phyloP scores from a whole-genome alignment of 2,329 filamentous ascomycete species.

The Xylaria sp. region DNA sequence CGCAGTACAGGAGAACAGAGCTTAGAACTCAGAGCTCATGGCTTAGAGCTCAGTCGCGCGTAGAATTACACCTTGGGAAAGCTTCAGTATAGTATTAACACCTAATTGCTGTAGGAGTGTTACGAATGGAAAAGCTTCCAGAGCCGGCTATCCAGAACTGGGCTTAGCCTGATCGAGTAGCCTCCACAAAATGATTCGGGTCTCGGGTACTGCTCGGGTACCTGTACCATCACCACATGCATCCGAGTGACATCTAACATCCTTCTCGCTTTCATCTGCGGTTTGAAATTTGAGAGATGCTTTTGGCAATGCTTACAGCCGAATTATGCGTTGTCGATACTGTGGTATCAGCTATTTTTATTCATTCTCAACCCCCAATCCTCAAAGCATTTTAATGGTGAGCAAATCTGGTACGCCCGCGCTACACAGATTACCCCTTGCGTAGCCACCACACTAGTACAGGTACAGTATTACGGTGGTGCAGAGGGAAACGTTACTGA shows the following conservation, averaged over 20 bases:
- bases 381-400: too few relatives aligned
- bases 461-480: too few relatives aligned
- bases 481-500: too few relatives aligned
- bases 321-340: conserved; percentile 6
- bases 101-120: not conserved
- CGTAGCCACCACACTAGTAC: too few relatives aligned
- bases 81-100: not conserved
- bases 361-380: not conserved
- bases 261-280: not conserved
- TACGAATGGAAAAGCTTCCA: conserved; percentile 6
- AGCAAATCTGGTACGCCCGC: too few relatives aligned
- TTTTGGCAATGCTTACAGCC: conserved; percentile 12
- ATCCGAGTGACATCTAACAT: conserved; percentile 1
- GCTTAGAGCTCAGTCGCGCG: not conserved
- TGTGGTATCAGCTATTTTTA: not conserved
- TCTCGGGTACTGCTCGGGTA: conserved; percentile 9
- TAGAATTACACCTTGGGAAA: not conserved
- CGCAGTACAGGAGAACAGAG: not conserved
- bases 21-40: too few relatives aligned
- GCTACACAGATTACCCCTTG: not conserved
- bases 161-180: conserved; percentile 13
- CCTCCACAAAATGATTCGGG: not conserved
- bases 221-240: not conserved
- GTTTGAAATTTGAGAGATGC: not conserved
- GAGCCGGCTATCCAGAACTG: conserved; percentile 10